A percentile compares a stretch with the other conserved stretches of the same genome.
Conservation (phyloP, 768 basidiomycete species). For the Sporobolomyces roseus region DNA sequence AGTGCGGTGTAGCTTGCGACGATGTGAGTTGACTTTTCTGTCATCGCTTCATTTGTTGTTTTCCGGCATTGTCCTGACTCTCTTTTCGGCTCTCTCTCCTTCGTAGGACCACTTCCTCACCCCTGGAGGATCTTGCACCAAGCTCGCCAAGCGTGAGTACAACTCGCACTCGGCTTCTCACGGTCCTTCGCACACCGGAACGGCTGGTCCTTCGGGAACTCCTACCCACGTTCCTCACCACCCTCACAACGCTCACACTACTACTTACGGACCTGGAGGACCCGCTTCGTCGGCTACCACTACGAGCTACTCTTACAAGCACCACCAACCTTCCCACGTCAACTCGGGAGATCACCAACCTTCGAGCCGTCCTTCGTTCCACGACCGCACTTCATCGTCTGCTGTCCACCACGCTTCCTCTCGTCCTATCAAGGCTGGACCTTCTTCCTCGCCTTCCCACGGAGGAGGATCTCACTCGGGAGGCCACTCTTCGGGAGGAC, state of each 20-base stretch:
- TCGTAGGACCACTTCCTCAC: slow-evolving; percentile 35
- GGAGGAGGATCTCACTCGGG: slow-evolving; percentile 3
- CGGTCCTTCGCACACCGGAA: slow-evolving; percentile 12
- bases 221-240: slow-evolving; percentile 10
- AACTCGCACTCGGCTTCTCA: slow-evolving; percentile 3
- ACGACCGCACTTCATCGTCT: slow-evolving; percentile 4
- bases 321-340: slow-evolving; percentile 22
- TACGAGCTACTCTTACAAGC: slow-evolving; percentile 30
- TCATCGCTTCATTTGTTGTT: no score
- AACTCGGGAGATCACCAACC: background rate
- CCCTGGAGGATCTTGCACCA: slow-evolving; percentile 31
- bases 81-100: background rate
- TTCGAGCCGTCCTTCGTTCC: slow-evolving; percentile 12
- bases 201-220: slow-evolving; percentile 11
- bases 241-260: slow-evolving; percentile 22
- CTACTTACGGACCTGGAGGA: slow-evolving; percentile 2
- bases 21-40: no score
- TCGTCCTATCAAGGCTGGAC: slow-evolving; percentile 22
- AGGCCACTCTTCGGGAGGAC: no score
- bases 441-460: background rate
- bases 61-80: no score
- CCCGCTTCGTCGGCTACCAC: slow-evolving; percentile 3
- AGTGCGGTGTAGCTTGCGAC: slow-evolving; percentile 37
- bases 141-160: slow-evolving; percentile 31
- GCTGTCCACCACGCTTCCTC: slow-evolving; percentile 11